These are phyloP conservation scores for Irpex rosettiformis DNA, from an alignment of 1,284 basidiomycete species.

Conservation along the genomic window DNA sequence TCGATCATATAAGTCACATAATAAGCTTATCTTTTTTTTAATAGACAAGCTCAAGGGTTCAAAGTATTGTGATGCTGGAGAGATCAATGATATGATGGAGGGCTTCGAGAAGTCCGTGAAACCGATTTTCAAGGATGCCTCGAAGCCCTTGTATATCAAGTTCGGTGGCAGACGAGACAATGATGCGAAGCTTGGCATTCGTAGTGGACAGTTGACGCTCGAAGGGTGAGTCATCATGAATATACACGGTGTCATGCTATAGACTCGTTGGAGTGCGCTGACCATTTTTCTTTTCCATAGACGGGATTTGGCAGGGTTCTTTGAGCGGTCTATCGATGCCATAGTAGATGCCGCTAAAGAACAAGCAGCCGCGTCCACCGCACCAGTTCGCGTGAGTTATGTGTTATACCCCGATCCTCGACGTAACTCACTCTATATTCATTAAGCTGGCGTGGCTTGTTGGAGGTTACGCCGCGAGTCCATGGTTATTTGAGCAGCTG, in stretches of 20 bases:
- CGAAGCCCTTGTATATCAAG: slow-evolving; percentile 36
- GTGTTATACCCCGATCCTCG: background rate
- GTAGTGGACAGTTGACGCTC: slow-evolving; percentile 37
- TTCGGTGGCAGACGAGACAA: slow-evolving; percentile 37
- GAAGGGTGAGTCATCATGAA: too few species aligned
- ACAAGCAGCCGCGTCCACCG: slow-evolving; percentile 21
- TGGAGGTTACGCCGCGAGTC: slow-evolving; percentile 37
- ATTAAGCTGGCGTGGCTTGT: slow-evolving; percentile 35
- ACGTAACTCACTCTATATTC: background rate
- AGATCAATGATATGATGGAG: slow-evolving; percentile 33
- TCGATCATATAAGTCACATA: too few species aligned
- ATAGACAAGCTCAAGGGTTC: slow-evolving; percentile 34
- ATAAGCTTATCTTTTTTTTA: background rate
- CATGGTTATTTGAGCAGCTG: slow-evolving; percentile 32
- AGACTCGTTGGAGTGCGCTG: background rate
- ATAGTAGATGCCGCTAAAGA: slow-evolving; percentile 32
- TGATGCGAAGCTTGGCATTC: slow-evolving; percentile 34
- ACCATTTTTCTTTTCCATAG: slow-evolving; percentile 14
- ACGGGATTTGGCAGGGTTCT: slow-evolving; percentile 34
- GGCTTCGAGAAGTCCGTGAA: slow-evolving; percentile 41
- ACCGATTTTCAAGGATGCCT: slow-evolving; percentile 33
- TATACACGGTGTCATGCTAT: slow-evolving; percentile 12
- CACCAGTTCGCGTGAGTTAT: slow-evolving; percentile 4
- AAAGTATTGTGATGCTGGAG: slow-evolving; percentile 30
- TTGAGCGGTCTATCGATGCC: slow-evolving; percentile 34